These are phyloP conservation scores for Trichocomaceae sp. DNA, from an alignment of 2,329 filamentous ascomycete genomes.

Conservation along the genomic window DNA sequence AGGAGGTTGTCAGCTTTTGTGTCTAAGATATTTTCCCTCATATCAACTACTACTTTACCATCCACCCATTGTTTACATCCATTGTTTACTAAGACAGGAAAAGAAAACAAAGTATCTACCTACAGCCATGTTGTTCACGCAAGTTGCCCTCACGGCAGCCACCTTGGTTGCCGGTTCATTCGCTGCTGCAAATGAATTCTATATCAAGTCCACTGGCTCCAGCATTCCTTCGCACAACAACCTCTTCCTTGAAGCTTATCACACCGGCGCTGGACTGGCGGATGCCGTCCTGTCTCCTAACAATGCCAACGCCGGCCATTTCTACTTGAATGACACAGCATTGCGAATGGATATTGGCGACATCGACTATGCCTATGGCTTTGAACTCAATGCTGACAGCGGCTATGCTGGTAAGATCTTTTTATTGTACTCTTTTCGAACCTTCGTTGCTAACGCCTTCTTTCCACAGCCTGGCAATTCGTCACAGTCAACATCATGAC, in stretches of 20 bases:
- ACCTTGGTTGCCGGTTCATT: constrained; percentile 23
- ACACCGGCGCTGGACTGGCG: constrained; percentile 36
- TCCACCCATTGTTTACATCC: too few species aligned
- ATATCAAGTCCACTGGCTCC: constrained; percentile 29
- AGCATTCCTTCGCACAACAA: constrained; percentile 25
- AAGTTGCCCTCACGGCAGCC: constrained; percentile 18
- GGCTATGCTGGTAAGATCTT: constrained; percentile 31
- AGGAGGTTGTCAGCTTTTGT: neutral
- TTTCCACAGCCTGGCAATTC: constrained; percentile 29
- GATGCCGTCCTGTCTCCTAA: constrained; percentile 31
- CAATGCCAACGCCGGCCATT: constrained; percentile 19
- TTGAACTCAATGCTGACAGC: constrained; percentile 21
- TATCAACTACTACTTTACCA: neutral
- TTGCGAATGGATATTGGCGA: constrained; percentile 26
- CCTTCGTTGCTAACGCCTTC: neutral
- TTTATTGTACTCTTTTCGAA: neutral
- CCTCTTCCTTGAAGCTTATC: constrained; percentile 33
- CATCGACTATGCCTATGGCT: constrained; percentile 26
- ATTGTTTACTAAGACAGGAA: too few species aligned
- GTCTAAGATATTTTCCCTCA: neutral
- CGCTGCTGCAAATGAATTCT: constrained; percentile 25
- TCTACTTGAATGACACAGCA: constrained; percentile 30
- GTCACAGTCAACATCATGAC: constrained; percentile 31
- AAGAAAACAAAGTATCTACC: neutral
- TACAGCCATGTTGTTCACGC: constrained; percentile 9